Percentiles rank a stretch among this genome's conserved stretches.
phyloP scores from a whole-genome alignment of 352 stramenopile genomes.

The Blastocystis sp. region DNA sequence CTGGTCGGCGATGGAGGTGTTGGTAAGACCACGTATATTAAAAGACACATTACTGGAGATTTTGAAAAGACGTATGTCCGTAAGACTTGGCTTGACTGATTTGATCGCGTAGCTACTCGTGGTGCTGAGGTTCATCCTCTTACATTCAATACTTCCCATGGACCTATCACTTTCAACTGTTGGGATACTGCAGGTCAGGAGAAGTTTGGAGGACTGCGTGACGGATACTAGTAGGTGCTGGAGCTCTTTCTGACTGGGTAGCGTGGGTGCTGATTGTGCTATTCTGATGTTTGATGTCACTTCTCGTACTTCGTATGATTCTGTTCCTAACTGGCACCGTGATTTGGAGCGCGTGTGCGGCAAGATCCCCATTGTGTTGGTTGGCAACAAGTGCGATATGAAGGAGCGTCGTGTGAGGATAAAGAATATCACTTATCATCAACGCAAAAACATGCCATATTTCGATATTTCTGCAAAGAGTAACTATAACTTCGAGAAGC shows the following conservation, averaged over 20 bases:
- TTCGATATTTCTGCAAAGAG: constrained; percentile 99
- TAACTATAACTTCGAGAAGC: constrained; percentile 99
- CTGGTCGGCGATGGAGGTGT: constrained; percentile 98
- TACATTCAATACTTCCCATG: constrained; percentile 97
- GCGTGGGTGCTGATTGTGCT: constrained; percentile 95
- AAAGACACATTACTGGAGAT: constrained; percentile 98
- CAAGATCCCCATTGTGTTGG: constrained; percentile 99
- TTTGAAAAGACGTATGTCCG: constrained; percentile 99
- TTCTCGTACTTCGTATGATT: constrained; percentile 99
- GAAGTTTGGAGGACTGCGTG: constrained; percentile 89
- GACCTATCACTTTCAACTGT: constrained; percentile 98
- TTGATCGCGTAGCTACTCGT: constrained; percentile 76
- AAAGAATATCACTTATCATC: constrained; percentile 99
- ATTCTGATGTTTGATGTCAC: constrained; percentile 99
- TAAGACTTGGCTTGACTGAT: constrained; percentile 45
- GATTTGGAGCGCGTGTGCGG: constrained; percentile 98
- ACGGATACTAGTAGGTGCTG: constrained; percentile 82
- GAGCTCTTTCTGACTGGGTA: constrained; percentile 14
- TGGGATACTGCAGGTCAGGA: constrained; percentile 99
- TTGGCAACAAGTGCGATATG: constrained; percentile 98
- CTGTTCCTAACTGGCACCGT: constrained; percentile 99
- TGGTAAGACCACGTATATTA: constrained; percentile 99
- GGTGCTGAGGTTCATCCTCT: constrained; percentile 98
- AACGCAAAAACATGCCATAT: constrained; percentile 99
- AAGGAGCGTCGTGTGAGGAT: constrained; percentile 99